Evolutionary conservation across 495 filamentous ascomycete species (phyloP).

Genomic region (Daldinia concentrica): DNA sequence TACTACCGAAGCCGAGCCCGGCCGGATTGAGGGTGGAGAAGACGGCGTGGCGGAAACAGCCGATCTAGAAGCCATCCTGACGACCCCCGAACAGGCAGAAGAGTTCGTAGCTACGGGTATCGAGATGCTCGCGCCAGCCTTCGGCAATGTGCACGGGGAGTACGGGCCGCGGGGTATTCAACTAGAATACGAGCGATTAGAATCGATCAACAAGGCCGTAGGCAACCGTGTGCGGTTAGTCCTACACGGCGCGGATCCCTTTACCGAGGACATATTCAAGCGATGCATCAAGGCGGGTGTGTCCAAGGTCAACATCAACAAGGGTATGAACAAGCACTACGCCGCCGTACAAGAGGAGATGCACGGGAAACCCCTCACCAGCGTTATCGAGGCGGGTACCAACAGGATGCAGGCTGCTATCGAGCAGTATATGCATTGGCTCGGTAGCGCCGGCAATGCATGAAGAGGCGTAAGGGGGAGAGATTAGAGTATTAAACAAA

Average conservation of each 20-base stretch:
- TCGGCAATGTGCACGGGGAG: slow-evolving; percentile 86
- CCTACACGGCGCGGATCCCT: slow-evolving; percentile 81
- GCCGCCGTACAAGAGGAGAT: slow-evolving; percentile 71
- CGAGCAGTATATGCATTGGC: slow-evolving; percentile 76
- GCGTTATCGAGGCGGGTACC: slow-evolving; percentile 76
- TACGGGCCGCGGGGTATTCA: slow-evolving; percentile 79
- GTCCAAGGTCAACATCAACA: slow-evolving; percentile 84
- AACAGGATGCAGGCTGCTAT: slow-evolving; percentile 77
- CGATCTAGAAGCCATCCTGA: slow-evolving; percentile 77
- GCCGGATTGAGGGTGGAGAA: slow-evolving; percentile 84
- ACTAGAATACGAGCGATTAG: slow-evolving; percentile 75
- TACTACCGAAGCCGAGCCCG: slow-evolving; percentile 82
- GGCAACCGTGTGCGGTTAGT: slow-evolving; percentile 72
- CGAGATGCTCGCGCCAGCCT: slow-evolving; percentile 84
- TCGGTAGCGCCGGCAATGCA: slow-evolving; percentile 71
- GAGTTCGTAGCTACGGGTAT: slow-evolving; percentile 83
- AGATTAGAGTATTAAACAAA: not conserved
- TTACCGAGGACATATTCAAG: slow-evolving; percentile 71
- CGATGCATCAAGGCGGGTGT: slow-evolving; percentile 76
- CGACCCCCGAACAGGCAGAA: slow-evolving; percentile 78
- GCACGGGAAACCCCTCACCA: slow-evolving; percentile 73
- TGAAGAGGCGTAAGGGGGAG: not conserved
- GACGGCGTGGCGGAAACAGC: slow-evolving; percentile 82
- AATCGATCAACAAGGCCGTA: slow-evolving; percentile 68
- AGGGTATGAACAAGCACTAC: slow-evolving; percentile 79